These are phyloP conservation scores for Aspergillus incahuasiensis DNA, from an alignment of 495 filamentous ascomycete species.

Conservation along the genomic window DNA sequence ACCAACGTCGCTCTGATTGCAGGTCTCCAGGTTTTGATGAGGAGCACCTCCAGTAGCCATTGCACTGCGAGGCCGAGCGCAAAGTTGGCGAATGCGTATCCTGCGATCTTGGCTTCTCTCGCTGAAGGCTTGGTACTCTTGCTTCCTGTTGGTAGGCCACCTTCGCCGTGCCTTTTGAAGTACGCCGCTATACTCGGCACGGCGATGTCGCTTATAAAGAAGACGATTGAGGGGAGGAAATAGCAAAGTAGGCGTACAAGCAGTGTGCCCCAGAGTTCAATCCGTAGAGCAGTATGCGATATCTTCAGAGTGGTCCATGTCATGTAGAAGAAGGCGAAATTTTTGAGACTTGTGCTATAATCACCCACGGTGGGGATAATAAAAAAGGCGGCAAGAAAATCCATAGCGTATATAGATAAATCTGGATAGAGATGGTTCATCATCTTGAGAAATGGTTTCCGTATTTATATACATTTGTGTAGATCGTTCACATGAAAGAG, in stretches of 20 bases:
- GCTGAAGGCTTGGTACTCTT: conserved; percentile 33
- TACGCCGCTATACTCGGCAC: conserved; percentile 60
- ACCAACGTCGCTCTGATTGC: conserved; percentile 53
- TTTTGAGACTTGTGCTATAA: conserved; percentile 75
- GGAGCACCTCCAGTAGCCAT: conserved; percentile 50
- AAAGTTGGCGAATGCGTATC: conserved; percentile 64
- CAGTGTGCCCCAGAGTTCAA: conserved; percentile 69
- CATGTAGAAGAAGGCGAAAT: conserved; percentile 85
- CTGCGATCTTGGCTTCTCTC: conserved; percentile 38
- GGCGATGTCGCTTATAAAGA: conserved; percentile 67
- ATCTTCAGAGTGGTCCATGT: conserved; percentile 84
- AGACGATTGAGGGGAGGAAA: conserved; percentile 65
- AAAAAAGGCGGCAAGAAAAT: conserved; percentile 63
- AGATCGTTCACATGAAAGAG: neutral
- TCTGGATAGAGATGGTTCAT: too few relatives aligned
- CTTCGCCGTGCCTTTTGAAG: conserved; percentile 65
- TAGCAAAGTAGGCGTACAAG: conserved; percentile 67
- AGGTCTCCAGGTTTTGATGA: conserved; percentile 49
- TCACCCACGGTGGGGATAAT: conserved; percentile 50
- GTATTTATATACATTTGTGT: neutral
- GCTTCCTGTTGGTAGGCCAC: conserved; percentile 57
- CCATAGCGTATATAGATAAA: neutral
- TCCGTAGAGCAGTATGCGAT: conserved; percentile 66
- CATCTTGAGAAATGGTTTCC: too few relatives aligned
- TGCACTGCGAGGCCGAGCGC: conserved; percentile 53